Percentiles rank a stretch among this genome's conserved stretches.
Evolutionary conservation across 768 basidiomycete species (phyloP).

Genomic region (Kwoniella sp.): DNA sequence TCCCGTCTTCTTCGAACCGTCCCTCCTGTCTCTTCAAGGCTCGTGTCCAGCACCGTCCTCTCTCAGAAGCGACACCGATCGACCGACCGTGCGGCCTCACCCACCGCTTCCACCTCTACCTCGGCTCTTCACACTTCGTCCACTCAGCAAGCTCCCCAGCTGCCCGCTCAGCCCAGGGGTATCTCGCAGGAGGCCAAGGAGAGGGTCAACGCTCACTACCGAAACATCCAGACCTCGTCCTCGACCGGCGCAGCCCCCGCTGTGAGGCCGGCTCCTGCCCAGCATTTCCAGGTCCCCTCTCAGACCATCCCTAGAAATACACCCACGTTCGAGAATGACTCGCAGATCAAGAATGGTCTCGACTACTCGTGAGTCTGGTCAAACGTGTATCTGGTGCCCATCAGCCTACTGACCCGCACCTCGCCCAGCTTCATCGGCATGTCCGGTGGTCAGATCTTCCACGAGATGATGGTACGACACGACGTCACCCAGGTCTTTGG

Average conservation of each 20-base stretch:
- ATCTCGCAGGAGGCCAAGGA: slow-evolving; percentile 71
- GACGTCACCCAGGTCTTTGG: slow-evolving; percentile 95
- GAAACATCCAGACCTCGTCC: slow-evolving; percentile 69
- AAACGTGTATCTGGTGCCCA: not conserved
- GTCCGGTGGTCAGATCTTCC: slow-evolving; percentile 95
- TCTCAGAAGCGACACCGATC: slow-evolving; percentile 9
- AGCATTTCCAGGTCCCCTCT: slow-evolving; percentile 50
- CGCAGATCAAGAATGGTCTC: slow-evolving; percentile 35
- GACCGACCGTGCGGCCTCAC: slow-evolving; percentile 2
- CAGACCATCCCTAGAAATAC: slow-evolving; percentile 27
- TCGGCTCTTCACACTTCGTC: slow-evolving; percentile 29
- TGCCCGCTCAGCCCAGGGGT: slow-evolving; percentile 13
- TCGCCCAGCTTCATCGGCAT: slow-evolving; percentile 74
- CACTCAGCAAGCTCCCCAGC: slow-evolving; percentile 18
- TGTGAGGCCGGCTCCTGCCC: slow-evolving; percentile 63
- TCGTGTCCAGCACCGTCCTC: not conserved
- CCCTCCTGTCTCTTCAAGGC: slow-evolving; percentile 17
- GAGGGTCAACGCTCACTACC: slow-evolving; percentile 70
- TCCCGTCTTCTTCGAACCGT: slow-evolving; percentile 28
- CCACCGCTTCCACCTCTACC: not conserved
- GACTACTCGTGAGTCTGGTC: slow-evolving; percentile 37
- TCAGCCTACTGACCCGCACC: too few relatives aligned
- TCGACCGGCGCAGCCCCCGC: slow-evolving; percentile 61
- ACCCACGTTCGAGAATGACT: slow-evolving; percentile 25
- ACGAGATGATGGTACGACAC: slow-evolving; percentile 99